phyloP scores from a whole-genome alignment of 192 early-diverging fungal species.

The Coemansia sp. region DNA sequence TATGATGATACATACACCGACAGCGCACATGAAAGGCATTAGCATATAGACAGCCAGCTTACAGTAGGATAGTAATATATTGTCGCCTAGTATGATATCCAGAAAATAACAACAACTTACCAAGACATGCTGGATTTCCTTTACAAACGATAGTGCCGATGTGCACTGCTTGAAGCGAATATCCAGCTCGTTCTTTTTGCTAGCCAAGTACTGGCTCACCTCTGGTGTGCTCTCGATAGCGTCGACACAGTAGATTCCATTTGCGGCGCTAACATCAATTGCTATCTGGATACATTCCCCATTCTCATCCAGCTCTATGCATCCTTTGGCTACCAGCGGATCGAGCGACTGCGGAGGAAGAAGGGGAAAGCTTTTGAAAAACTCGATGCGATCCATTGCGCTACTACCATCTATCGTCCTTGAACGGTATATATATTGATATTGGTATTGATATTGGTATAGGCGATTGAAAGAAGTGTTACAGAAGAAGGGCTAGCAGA shows the following conservation, averaged over 20 bases:
- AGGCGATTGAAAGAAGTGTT: neutral
- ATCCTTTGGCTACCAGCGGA: conserved; percentile 40
- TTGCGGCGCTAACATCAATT: conserved; percentile 19
- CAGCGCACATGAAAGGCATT: neutral
- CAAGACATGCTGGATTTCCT: conserved; percentile 38
- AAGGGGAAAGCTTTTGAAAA: conserved; percentile 43
- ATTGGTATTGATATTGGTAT: neutral
- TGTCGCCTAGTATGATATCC: too few species aligned
- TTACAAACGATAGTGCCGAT: conserved; percentile 39
- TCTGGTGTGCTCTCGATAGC: conserved; percentile 37
- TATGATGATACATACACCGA: neutral
- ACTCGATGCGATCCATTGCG: conserved; percentile 44
- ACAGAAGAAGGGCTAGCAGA: neutral
- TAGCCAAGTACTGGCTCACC: conserved; percentile 11
- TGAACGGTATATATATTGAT: neutral
- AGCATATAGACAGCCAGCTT: neutral
- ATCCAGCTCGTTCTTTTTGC: conserved; percentile 23
- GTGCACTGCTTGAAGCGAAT: conserved; percentile 43
- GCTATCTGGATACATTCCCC: conserved; percentile 13
- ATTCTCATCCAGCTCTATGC: conserved; percentile 30
- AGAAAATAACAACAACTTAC: conserved; percentile 14
- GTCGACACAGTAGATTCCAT: conserved; percentile 24
- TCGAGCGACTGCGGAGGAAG: conserved; percentile 32
- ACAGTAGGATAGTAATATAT: too few species aligned
- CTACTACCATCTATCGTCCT: neutral